Evolutionary conservation across 768 basidiomycete genomes (phyloP).

Genomic region (Lyophyllum shimeji): DNA sequence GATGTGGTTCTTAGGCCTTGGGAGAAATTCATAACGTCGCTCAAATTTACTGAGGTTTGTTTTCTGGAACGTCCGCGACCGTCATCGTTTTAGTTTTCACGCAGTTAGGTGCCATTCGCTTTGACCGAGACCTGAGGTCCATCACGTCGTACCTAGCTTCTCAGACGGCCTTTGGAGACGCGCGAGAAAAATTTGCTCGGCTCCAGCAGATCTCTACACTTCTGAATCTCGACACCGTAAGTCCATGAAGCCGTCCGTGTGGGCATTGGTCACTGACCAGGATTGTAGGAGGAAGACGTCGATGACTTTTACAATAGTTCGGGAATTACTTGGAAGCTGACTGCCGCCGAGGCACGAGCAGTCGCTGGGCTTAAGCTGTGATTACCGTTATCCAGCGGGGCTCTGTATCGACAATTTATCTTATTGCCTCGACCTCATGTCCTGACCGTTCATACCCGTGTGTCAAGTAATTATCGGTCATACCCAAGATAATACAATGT

Average conservation of each 20-base stretch:
- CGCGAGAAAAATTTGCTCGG: constrained; percentile 88
- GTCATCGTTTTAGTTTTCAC: background rate
- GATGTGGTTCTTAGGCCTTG: constrained; percentile 92
- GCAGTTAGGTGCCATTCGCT: constrained; percentile 93
- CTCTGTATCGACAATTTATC: background rate
- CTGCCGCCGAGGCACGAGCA: constrained; percentile 70
- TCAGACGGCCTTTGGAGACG: constrained; percentile 88
- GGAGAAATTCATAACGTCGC: constrained; percentile 82
- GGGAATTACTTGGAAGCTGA: constrained; percentile 87
- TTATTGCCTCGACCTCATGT: background rate
- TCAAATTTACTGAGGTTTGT: constrained; percentile 86
- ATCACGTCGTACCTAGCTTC: constrained; percentile 81
- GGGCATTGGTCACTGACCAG: background rate
- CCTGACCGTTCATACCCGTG: background rate
- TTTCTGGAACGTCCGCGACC: background rate
- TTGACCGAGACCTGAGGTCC: constrained; percentile 88
- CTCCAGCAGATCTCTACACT: constrained; percentile 93
- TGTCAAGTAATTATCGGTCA: background rate
- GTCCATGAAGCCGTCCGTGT: constrained; percentile 21
- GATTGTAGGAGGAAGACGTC: constrained; percentile 81
- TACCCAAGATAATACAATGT: constrained; percentile 11
- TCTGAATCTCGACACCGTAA: constrained; percentile 80
- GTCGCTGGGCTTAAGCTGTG: constrained; percentile 61
- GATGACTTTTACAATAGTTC: constrained; percentile 94
- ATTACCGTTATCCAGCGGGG: constrained; percentile 2